phyloP scores from a whole-genome alignment of 306 rosid species.

The Cicer bijugum region DNA sequence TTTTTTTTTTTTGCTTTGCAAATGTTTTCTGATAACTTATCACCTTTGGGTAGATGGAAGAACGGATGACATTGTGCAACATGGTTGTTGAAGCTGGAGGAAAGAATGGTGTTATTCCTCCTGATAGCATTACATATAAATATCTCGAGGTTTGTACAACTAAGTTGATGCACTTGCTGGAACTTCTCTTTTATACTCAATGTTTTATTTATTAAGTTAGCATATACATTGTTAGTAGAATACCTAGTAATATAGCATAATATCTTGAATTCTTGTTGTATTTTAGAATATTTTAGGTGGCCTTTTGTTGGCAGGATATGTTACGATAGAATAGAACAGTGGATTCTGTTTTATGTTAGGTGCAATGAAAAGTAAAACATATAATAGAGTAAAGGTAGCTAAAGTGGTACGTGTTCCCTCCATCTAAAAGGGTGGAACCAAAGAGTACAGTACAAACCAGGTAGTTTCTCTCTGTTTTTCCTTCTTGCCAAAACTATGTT shows the following conservation, averaged over 20 bases:
- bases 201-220: background rate
- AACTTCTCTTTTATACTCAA: background rate
- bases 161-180: conserved; percentile 16
- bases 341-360: background rate
- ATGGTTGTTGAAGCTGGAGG: conserved; percentile 97
- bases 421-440: background rate
- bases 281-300: background rate
- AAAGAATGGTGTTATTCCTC: conserved; percentile 85
- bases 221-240: background rate
- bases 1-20: background rate
- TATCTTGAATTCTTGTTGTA: background rate
- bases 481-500: background rate
- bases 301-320: background rate
- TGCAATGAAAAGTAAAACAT: background rate
- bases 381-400: background rate
- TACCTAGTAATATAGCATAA: background rate
- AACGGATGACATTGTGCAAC: conserved; percentile 92
- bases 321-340: background rate
- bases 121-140: conserved; percentile 83
- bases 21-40: conserved; percentile 39
- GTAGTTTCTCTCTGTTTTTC: background rate
- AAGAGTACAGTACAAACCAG: background rate
- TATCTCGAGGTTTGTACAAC: conserved; percentile 77
- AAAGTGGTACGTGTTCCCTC: background rate
- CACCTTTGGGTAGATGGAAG: conserved; percentile 76